These are phyloP conservation scores for Acer saccharum DNA, from an alignment of 345 rosid species.

Conservation along the genomic window DNA sequence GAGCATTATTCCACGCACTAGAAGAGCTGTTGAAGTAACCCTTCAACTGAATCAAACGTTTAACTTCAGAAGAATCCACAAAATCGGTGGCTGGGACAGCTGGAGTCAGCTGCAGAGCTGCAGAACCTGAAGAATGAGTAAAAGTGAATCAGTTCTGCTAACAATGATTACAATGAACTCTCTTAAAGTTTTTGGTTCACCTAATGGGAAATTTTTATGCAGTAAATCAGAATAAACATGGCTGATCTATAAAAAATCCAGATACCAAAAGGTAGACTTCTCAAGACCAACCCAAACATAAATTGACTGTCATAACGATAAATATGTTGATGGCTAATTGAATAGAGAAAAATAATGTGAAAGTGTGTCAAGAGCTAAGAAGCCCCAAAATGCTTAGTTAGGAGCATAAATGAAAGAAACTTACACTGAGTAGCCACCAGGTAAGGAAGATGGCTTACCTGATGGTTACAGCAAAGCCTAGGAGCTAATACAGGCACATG, in stretches of 20 bases:
- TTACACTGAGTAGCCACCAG: background rate
- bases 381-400: background rate
- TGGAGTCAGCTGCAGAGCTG: constrained; percentile 64
- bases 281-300: background rate
- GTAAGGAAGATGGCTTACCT: background rate
- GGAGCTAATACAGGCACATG: background rate
- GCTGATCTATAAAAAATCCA: background rate
- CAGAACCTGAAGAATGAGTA: constrained; percentile 45
- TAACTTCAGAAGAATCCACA: constrained; percentile 67
- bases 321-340: background rate
- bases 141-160: background rate
- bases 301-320: background rate
- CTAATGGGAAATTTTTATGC: constrained; percentile 6
- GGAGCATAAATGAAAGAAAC: background rate
- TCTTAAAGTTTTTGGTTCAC: background rate
- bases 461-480: constrained; percentile 2
- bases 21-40: constrained; percentile 70
- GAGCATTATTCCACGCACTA: constrained; percentile 46
- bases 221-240: background rate
- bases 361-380: background rate
- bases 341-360: background rate
- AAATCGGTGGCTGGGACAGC: constrained; percentile 43
- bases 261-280: background rate
- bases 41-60: constrained; percentile 58
- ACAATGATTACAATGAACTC: constrained; percentile 9